Percentiles rank a stretch among this genome's conserved stretches.
These are phyloP conservation scores for Mortierella sp. DNA, from an alignment of 371 early-diverging fungal genomes.

Conservation along the genomic window DNA sequence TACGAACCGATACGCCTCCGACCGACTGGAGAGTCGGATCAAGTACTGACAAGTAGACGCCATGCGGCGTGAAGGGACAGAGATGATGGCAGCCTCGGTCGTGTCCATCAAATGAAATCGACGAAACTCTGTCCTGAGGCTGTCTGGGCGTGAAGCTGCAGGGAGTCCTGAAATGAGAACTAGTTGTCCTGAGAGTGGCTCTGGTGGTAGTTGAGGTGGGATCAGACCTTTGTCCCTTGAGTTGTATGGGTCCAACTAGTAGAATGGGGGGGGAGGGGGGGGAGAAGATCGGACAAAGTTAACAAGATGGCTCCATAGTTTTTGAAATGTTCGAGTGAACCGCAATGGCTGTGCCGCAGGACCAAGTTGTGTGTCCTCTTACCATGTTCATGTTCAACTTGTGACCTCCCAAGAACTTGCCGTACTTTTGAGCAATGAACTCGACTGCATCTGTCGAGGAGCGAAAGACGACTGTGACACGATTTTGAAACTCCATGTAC, in stretches of 20 bases:
- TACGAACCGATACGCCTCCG: constrained; percentile 49
- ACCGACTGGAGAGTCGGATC: constrained; percentile 47
- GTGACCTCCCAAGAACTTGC: constrained; percentile 42
- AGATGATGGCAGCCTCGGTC: constrained; percentile 44
- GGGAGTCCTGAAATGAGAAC: constrained; percentile 50
- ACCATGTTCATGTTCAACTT: constrained; percentile 45
- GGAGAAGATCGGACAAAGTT: no score
- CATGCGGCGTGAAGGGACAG: constrained; percentile 33
- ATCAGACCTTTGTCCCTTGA: constrained; percentile 29
- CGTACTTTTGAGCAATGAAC: constrained; percentile 39
- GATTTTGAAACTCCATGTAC: constrained; percentile 39
- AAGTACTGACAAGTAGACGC: constrained; percentile 38
- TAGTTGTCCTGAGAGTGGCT: constrained; percentile 40
- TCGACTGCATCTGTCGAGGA: constrained; percentile 48
- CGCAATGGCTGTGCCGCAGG: no score
- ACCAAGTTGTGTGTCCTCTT: constrained; percentile 9
- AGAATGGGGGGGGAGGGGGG: no score
- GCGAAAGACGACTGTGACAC: constrained; percentile 44
- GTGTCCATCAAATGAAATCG: constrained; percentile 51
- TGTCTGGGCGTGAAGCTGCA: constrained; percentile 32
- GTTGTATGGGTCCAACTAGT: constrained; percentile 49
- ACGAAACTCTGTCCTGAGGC: constrained; percentile 47
- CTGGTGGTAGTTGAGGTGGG: constrained; percentile 28
- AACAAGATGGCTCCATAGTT: no score
- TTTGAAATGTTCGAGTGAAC: no score